Evolutionary conservation across 1,139 yeast species (phyloP), one percentile per base, ranked within the genome.

Genomic region (Magnusiomyces tetraspermus): DNA sequence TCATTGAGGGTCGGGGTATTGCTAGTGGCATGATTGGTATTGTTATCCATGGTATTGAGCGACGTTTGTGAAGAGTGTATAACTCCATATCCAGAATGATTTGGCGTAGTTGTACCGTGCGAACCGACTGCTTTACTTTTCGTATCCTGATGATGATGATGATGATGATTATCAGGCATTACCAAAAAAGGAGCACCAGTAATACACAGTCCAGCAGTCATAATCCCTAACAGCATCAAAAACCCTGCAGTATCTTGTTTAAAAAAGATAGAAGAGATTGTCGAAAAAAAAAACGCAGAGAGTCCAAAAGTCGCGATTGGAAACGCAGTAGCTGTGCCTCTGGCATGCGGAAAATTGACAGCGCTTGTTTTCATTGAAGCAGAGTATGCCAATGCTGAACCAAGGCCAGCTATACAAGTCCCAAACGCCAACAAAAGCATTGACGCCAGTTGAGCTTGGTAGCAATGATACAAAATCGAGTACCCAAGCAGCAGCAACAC

Each of bases 221-320:
- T 55, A 19, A 63, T 45, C 10, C 66, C 62, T 21, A 69, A 58
- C 37, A 62, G 50, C 37, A 57, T 53, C 51, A 69, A 55, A 53
- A 69, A 66, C 23, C 62, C 62, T 1, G 57, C 60, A 6, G 71
- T 68, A 52, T 67, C 62, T 15, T 69, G 69, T 8, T 66, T 63
- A 49, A 63, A 65, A 4, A 63, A 55, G 21, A 64, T 50, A 1
- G 65, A 63, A 6, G 68, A 63, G 15, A 52, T 28, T 1, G 60
- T 56, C 3, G 67, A 62, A 55, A 67, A 69, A 50, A 69, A 58
- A 45, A 69, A 62, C 2, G 71, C 72, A 2, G 67, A 63, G 11
- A 69, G 60, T 1, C 72, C 72, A 55, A 67, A 69, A 10, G 69
- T 68, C 13, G 70, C 63, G 56, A 69, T 58, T 2, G 72, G 72